These are phyloP conservation scores for Podospora fimiseda DNA, from an alignment of 495 filamentous ascomycete species.

Conservation along the genomic window DNA sequence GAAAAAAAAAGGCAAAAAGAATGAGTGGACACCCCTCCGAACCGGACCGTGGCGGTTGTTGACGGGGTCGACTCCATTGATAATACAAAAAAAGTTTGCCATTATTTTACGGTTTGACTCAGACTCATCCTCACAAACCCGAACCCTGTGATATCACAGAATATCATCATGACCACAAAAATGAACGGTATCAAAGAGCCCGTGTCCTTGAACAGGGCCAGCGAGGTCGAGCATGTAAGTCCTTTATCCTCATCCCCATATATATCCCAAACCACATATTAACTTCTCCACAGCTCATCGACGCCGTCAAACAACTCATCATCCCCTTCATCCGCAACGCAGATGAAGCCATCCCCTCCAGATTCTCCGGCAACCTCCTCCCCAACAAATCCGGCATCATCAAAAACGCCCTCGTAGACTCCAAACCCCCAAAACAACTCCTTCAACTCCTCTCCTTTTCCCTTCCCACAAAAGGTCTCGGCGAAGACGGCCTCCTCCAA, in stretches of 20 bases:
- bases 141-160: slow-evolving; percentile 4
- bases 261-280: too few species aligned
- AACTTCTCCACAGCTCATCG: slow-evolving; percentile 73
- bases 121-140: slow-evolving; percentile 1
- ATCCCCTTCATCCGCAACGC: slow-evolving; percentile 73
- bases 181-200: slow-evolving; percentile 19
- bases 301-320: slow-evolving; percentile 65
- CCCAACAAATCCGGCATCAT: slow-evolving; percentile 39
- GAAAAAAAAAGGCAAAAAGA: too few species aligned
- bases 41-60: too few species aligned
- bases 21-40: too few species aligned
- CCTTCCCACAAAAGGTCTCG: slow-evolving; percentile 57
- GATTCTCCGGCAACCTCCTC: slow-evolving; percentile 45
- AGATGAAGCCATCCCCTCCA: slow-evolving; percentile 53
- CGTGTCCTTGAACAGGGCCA: slow-evolving; percentile 24
- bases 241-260: too few species aligned
- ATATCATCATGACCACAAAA: neutral
- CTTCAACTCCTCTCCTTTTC: slow-evolving; percentile 55
- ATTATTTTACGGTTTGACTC: neutral
- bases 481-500: slow-evolving; percentile 64
- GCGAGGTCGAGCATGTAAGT: slow-evolving; percentile 43
- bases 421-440: slow-evolving; percentile 64
- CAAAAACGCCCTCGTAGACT: slow-evolving; percentile 60
- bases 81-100: slow-evolving; percentile 4
- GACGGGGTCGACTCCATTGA: too few species aligned